A percentile compares a stretch with the other conserved stretches of the same genome.
Conservation (phyloP, 352 stramenopile genomes). For the Pilasporangium apinafurcum region DNA sequence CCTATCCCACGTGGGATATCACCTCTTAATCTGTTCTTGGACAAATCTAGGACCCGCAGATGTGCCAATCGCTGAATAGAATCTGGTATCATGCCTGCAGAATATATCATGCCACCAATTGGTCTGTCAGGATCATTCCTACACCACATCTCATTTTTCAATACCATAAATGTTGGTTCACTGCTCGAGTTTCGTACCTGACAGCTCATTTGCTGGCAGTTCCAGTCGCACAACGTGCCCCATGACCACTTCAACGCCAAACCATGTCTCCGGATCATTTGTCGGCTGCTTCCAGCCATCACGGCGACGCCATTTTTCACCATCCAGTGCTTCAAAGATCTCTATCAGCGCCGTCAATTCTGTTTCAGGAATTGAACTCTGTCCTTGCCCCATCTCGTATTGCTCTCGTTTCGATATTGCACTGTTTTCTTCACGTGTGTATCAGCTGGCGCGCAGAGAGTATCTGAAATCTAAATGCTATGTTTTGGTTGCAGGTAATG, state of each 20-base stretch:
- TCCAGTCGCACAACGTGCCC: slow-evolving; percentile 75
- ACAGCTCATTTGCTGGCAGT: slow-evolving; percentile 63
- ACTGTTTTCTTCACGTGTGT: no score
- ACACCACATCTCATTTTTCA: no score
- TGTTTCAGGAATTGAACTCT: slow-evolving; percentile 66
- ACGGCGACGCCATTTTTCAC: slow-evolving; percentile 63
- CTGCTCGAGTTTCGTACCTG: slow-evolving; percentile 6
- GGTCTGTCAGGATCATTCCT: not conserved
- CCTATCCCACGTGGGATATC: slow-evolving; percentile 51
- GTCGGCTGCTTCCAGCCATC: slow-evolving; percentile 74
- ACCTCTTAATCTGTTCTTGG: slow-evolving; percentile 73
- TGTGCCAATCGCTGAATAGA: slow-evolving; percentile 51
- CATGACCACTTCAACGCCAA: slow-evolving; percentile 61
- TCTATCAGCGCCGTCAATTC: slow-evolving; percentile 66
- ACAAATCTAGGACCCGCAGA: slow-evolving; percentile 70
- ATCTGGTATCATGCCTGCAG: slow-evolving; percentile 21
- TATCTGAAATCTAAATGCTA: no score
- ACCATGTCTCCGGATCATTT: slow-evolving; percentile 71
- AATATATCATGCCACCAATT: not conserved
- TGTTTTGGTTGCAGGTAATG: no score
- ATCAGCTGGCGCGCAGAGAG: no score
- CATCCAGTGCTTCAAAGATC: slow-evolving; percentile 61
- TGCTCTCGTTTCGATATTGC: not conserved
- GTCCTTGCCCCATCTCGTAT: slow-evolving; percentile 82
- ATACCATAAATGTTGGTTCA: not conserved